Percentiles rank a stretch among this genome's conserved stretches.
These are phyloP conservation scores for Thamnidium elegans DNA, from an alignment of 192 early-diverging fungal species.

Conservation along the genomic window DNA sequence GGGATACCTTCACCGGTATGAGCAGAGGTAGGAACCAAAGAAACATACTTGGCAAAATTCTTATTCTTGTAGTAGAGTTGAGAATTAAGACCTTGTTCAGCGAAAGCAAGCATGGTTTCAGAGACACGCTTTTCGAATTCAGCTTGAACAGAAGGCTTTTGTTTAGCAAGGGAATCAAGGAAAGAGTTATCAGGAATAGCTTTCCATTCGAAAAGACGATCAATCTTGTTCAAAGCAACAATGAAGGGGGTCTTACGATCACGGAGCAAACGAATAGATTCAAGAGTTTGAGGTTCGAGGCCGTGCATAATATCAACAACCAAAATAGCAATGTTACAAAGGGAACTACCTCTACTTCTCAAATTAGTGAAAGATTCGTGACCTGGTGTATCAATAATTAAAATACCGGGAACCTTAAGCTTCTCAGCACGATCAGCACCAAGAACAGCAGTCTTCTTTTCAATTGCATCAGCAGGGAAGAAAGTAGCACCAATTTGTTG, in stretches of 20 bases:
- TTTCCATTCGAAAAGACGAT: conserved; percentile 95
- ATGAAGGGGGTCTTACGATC: conserved; percentile 96
- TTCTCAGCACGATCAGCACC: conserved; percentile 39
- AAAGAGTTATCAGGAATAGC: conserved; percentile 78
- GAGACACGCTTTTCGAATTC: conserved; percentile 86
- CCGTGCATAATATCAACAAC: conserved; percentile 99
- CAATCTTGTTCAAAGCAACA: conserved; percentile 99
- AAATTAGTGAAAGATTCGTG: conserved; percentile 99
- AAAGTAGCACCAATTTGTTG: conserved; percentile 99
- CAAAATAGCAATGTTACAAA: conserved; percentile 99
- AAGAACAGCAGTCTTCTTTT: conserved; percentile 84
- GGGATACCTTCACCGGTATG: conserved; percentile 97
- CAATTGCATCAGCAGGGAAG: conserved; percentile 95
- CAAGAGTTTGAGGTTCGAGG: conserved; percentile 96
- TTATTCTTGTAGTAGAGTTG: conserved; percentile 93
- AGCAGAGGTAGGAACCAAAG: conserved; percentile 97
- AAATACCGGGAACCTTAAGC: conserved; percentile 88
- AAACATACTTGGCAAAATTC: conserved; percentile 93
- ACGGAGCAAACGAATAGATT: conserved; percentile 88
- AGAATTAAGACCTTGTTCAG: conserved; percentile 96
- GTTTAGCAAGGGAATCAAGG: conserved; percentile 71
- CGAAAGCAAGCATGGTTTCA: conserved; percentile 79
- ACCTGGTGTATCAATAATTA: conserved; percentile 98
- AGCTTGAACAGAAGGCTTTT: conserved; percentile 65
- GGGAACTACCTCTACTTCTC: conserved; percentile 90